Base-by-base conservation (phyloP, 129 eudicot species). In the Scalesia atractyloides region DNA sequence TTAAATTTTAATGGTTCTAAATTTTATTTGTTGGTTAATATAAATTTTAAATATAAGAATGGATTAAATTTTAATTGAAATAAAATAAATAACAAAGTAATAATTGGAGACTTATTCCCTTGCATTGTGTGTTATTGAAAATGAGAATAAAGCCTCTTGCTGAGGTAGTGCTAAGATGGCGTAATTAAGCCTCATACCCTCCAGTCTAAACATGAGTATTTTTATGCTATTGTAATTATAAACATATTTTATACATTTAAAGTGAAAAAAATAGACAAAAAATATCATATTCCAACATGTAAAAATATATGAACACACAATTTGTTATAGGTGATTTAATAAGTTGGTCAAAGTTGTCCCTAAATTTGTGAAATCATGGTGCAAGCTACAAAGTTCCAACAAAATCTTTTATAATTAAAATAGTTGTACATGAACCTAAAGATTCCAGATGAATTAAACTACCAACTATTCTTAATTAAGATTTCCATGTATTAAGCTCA, bases 371-470 rank as follows among this genome's bases (percentile, higher is more conserved):
- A 74, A 74, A 74, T 52, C 15, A 51, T 65, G 66, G 54, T 57
- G 22, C 61, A 56, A 15, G 15, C 56, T 16, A 51, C 20, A 73
- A 20, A 66, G 71, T 73, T 63, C 64, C 64, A 9, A 13, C 12
- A 15, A 33, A 16, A 63, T 62, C 16, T 50, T 74, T 56, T 50
- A 59, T 10, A 12, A 24, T 12, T 22, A 54, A 41, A 65, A 41
- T 24, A 26, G 44, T 7, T 33, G 67, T 75, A 12, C 73, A 61
- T 75, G 80, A 54, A 76, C 68, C 74, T 76, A 67, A 66, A 76
- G 80, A 76, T 67, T 76, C 80, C 74, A 7, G 36, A 56, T 39
- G 41, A 43, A 61, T 16, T 48, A 54, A 76, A 56, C 74, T 66
- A 76, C 61, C 66, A 53, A 43, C 49, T 16, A 76, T 43, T 76